phyloP scores from a whole-genome alignment of 169 alveolate species.

The Cryptosporidium xiaoi region DNA sequence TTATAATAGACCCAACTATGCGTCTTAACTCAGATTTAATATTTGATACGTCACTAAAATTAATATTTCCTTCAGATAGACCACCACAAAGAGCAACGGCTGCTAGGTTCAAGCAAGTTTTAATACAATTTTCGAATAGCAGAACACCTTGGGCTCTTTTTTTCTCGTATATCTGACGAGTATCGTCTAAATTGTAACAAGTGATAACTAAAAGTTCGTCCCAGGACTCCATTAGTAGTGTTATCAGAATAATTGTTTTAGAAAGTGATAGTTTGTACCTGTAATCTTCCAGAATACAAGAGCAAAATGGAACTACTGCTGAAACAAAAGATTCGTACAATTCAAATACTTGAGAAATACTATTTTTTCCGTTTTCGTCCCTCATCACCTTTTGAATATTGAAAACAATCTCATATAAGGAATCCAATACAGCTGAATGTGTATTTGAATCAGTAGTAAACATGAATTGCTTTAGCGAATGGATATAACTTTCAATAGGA shows the following conservation, averaged over 20 bases:
- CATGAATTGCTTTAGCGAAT: slow-evolving; percentile 18
- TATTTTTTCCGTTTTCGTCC: neutral
- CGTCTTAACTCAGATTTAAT: slow-evolving; percentile 35
- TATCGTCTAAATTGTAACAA: neutral
- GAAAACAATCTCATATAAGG: neutral
- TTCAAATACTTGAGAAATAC: neutral
- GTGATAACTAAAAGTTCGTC: slow-evolving; percentile 20
- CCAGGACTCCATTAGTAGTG: slow-evolving; percentile 36
- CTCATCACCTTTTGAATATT: neutral
- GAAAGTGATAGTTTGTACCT: slow-evolving; percentile 39
- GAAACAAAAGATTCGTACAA: slow-evolving; percentile 24
- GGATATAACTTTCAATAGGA: slow-evolving; percentile 11
- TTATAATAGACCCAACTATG: slow-evolving; percentile 46
- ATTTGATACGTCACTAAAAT: slow-evolving; percentile 17
- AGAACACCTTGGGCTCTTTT: neutral
- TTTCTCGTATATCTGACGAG: neutral
- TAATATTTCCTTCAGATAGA: neutral
- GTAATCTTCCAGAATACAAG: slow-evolving; percentile 43
- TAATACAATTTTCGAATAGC: slow-evolving; percentile 21
- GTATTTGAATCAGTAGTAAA: neutral
- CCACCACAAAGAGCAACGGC: slow-evolving; percentile 46
- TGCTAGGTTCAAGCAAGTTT: slow-evolving; percentile 21
- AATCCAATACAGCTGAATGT: slow-evolving; percentile 2
- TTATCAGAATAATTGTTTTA: neutral
- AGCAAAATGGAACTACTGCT: slow-evolving; percentile 11